Conservation (phyloP, 805 yeast species). For the Phaffomyces opuntiae region DNA sequence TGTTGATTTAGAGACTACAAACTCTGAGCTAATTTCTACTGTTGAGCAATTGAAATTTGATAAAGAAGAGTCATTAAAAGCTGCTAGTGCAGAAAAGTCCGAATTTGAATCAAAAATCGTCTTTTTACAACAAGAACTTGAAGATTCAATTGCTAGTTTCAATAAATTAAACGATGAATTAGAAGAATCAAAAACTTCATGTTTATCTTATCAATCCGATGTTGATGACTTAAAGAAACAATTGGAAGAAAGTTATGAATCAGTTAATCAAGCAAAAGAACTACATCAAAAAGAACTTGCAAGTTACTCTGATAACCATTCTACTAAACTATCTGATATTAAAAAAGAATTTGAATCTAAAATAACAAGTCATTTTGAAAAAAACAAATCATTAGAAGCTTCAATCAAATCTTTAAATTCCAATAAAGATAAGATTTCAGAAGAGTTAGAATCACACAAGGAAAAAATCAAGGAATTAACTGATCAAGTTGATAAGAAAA, state of each 20-base stretch:
- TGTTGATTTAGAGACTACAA: conserved; percentile 7
- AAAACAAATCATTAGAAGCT: not conserved
- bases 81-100: not conserved
- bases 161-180: conserved; percentile 8
- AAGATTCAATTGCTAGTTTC: conserved; percentile 2
- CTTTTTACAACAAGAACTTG: conserved; percentile 3
- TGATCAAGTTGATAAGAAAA: no score
- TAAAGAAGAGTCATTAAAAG: conserved; percentile 1
- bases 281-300: conserved; percentile 8
- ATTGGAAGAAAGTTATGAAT: conserved; percentile 4
- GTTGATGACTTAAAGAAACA: conserved; percentile 8
- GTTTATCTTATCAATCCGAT: conserved; percentile 6
- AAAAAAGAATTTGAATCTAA: no score
- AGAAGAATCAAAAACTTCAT: conserved; percentile 2
- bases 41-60: conserved; percentile 9
- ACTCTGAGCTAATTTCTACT: conserved; percentile 5
- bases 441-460: no score
- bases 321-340: not conserved
- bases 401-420: not conserved
- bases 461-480: no score
- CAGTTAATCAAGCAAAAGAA: conserved; percentile 2
- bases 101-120: not conserved
- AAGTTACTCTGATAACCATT: not conserved
- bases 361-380: no score
- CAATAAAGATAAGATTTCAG: not conserved